Evolutionary conservation across 352 stramenopile species (phyloP), one percentile per base, ranked within the genome.

Genomic region (Globisporangium parvum): DNA sequence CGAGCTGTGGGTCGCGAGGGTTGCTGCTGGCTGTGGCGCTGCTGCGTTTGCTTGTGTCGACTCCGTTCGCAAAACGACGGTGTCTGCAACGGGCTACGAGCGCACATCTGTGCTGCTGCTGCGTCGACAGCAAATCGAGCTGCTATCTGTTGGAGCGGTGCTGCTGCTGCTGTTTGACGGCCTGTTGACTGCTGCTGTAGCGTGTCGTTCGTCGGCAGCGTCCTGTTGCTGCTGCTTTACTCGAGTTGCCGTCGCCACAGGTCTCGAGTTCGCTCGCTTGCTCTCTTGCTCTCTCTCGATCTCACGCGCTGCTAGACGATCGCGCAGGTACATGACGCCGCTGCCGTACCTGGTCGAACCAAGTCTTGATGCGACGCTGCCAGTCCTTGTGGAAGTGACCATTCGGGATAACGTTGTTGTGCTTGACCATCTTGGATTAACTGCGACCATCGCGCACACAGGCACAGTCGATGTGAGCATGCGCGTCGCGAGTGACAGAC

Each of bases 381-480:
- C 97, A 99, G 81, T 99, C 98, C 90, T 99, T 99, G 84, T 99
- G 91, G 91, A 98, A 99, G 81, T 99, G 97, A 66, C 95, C 94
- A 82, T 99, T 99, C 57, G 97, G 96, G 80, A 99, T 95, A 72
- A 99, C 90, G 83, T 99, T 99, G 85, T 99, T 99, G 85, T 99
- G 97, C 90, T 99, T 99, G 66, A 99, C 95, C 96, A 93, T 93
- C 68, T 90, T 93, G 85, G 65, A 74, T 75, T 72, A 87, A 78
- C 68, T 80, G 51, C 57, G n/a, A 17, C 21, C 8, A 24, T 18
- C 18, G n/a, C 45, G 15, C 9, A 56, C 2, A 60, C 53, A 39
- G 44, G 6, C 10, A 55, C 2, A 56, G 14, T 18, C 6, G 15
- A 8, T 41, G 31, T 53, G 18, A 63, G 47, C 44, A 51, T 12